Base-by-base conservation (phyloP, 179 eudicot genomes). In the Vitellaria paradoxa region DNA sequence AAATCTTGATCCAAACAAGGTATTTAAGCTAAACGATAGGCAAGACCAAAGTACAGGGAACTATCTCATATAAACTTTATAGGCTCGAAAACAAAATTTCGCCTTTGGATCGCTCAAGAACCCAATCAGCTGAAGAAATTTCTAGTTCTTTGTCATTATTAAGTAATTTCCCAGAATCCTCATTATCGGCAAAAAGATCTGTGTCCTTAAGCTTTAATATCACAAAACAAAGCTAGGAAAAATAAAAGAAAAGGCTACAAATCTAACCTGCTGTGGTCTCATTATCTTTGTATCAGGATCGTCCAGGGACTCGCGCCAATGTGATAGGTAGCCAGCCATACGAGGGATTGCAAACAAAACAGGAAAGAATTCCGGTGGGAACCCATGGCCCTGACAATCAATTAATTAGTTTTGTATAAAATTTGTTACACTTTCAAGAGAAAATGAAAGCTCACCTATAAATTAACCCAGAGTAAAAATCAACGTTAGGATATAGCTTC, bases 241-340 rank as follows among this genome's bases (percentile, higher is more conserved):
- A 72, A 9, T 52, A 2, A 40, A 62, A 52, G 26, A 26, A 69
- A 57, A 30, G 45, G 40, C 59, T 40, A 17, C 17, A 15, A 74
- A 72, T 53, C 85, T 55, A 78, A 96, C 99, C 98, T 96, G 88
- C 59, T 92, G 94, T 17, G 98, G 99, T 80, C 99, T 86, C 93
- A 94, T 92, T 73, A 96, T 91, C 89, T 94, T 96, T 24, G 99
- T 94, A 80, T 92, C 98, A 62, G 95, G 98, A 72, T 96, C 99
- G 86, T 96, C 98, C 71, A 96, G 88, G 62, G 98, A 96, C 84
- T 96, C 99, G n/a, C 90, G 79, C 99, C 98, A 96, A 80, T 96
- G 98, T 17, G 98, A 84, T 77, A 96, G 86, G 79, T 89, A 96
- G 62, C 99, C 99, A 80, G 97, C 99, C 99, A 96, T 96, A 70